These are phyloP conservation scores for Neohortaea acidophila DNA, from an alignment of 495 filamentous ascomycete species.

Conservation along the genomic window DNA sequence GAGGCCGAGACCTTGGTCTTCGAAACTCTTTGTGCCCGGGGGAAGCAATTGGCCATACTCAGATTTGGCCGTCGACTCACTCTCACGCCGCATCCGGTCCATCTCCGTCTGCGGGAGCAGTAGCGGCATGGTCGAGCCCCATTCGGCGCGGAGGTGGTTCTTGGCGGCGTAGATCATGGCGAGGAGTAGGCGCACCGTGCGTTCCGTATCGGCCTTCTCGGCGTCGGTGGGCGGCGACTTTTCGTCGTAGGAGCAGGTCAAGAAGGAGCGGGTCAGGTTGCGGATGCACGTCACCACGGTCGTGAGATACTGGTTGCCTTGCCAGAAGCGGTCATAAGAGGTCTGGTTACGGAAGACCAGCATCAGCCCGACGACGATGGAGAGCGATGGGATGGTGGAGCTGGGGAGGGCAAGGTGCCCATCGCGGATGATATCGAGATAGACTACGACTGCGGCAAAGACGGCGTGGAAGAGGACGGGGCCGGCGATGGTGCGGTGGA, in stretches of 20 bases:
- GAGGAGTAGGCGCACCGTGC: conserved; percentile 43
- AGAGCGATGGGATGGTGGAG: conserved; percentile 58
- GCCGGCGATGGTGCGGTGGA: conserved; percentile 49
- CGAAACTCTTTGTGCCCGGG: conserved; percentile 41
- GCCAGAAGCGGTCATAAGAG: conserved; percentile 60
- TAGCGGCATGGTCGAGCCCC: conserved; percentile 36
- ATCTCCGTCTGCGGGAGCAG: conserved; percentile 7
- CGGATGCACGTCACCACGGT: conserved; percentile 44
- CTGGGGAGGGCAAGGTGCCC: conserved; percentile 44
- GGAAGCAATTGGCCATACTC: conserved; percentile 50
- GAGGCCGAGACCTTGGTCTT: conserved; percentile 48
- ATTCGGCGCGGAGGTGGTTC: conserved; percentile 60
- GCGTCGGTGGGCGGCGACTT: conserved; percentile 18
- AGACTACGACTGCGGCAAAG: conserved; percentile 49
- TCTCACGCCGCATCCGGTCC: conserved; percentile 9
- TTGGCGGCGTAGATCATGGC: conserved; percentile 63
- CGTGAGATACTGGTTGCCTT: conserved; percentile 45
- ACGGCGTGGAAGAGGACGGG: conserved; percentile 49
- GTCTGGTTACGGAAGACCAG: conserved; percentile 65
- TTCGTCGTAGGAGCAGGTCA: conserved; percentile 30
- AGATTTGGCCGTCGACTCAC: conserved; percentile 32
- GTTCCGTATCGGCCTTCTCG: conserved; percentile 47
- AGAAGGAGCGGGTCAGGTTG: conserved; percentile 47
- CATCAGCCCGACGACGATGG: conserved; percentile 68
- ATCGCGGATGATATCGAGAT: conserved; percentile 41